Percentiles rank a stretch among this genome's conserved stretches.
These are phyloP conservation scores for Botrytis pseudocinerea DNA, from an alignment of 2,329 filamentous ascomycete genomes.

Conservation along the genomic window DNA sequence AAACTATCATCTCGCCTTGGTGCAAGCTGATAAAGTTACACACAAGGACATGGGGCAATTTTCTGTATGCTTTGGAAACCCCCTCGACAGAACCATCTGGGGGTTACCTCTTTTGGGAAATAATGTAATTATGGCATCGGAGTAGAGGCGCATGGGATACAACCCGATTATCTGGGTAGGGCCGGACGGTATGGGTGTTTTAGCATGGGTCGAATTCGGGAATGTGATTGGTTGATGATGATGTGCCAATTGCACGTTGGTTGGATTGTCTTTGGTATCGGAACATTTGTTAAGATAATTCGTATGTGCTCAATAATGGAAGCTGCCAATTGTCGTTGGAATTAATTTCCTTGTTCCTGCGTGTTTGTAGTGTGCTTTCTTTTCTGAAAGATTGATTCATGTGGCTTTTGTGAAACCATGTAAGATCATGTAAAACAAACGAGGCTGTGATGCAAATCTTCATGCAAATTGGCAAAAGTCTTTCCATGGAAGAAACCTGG, in stretches of 20 bases:
- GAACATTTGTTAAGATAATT: neutral
- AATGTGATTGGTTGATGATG: neutral
- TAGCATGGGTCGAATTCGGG: neutral
- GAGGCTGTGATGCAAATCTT: constrained; percentile 2
- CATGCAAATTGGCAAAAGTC: neutral
- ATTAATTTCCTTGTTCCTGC: constrained; percentile 13
- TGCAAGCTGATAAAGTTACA: constrained; percentile 3
- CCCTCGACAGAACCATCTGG: neutral
- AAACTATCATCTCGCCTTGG: neutral
- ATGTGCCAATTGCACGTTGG: neutral
- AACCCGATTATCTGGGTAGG: constrained; percentile 10
- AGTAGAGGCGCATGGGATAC: neutral
- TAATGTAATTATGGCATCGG: constrained; percentile 12
- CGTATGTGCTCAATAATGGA: neutral
- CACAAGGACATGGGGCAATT: neutral
- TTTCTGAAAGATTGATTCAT: neutral
- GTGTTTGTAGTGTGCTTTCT: neutral
- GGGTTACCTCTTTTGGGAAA: constrained; percentile 1
- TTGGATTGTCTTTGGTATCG: neutral
- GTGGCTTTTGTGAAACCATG: neutral
- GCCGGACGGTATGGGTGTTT: neutral
- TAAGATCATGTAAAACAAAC: neutral
- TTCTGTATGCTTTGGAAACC: neutral
- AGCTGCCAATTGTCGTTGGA: neutral
- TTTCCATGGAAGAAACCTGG: neutral